phyloP scores from a whole-genome alignment of 2,329 filamentous ascomycete genomes.

The Sordariomycetes sp. region DNA sequence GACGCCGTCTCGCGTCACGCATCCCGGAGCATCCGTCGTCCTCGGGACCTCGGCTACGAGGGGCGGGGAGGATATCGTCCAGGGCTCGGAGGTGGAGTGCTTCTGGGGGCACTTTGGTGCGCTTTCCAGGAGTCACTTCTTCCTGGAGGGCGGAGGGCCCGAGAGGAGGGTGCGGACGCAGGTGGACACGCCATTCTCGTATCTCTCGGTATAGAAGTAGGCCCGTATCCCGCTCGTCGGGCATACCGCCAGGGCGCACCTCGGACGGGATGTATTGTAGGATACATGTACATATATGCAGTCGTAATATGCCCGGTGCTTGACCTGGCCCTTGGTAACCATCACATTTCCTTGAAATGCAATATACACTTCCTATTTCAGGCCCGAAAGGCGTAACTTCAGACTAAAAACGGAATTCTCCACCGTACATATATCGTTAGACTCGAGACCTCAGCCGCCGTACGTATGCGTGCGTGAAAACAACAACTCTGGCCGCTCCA shows the following conservation, averaged over 20 bases:
- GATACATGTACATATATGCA: not conserved
- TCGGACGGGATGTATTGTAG: not conserved
- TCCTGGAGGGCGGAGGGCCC: constrained; percentile 19
- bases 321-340: too few relatives aligned
- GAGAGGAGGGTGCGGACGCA: constrained; percentile 1
- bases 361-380: too few relatives aligned
- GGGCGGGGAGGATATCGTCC: not conserved
- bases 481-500: constrained; percentile 1
- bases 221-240: not conserved
- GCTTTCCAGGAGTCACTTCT: constrained; percentile 50
- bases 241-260: not conserved
- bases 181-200: constrained; percentile 7
- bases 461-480: not conserved
- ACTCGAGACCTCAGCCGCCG: not conserved
- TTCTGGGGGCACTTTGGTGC: constrained; percentile 44
- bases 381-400: too few relatives aligned
- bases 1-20: constrained; percentile 13
- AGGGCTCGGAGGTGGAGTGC: constrained; percentile 12
- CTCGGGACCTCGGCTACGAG: constrained; percentile 3
- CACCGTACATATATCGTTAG: not conserved
- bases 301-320: too few relatives aligned
- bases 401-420: not conserved
- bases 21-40: constrained; percentile 4
- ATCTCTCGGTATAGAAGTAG: not conserved
- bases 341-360: too few relatives aligned